Evolutionary conservation across 495 filamentous ascomycete species (phyloP).

Genomic region (Hypomontagnella submonticulosa): DNA sequence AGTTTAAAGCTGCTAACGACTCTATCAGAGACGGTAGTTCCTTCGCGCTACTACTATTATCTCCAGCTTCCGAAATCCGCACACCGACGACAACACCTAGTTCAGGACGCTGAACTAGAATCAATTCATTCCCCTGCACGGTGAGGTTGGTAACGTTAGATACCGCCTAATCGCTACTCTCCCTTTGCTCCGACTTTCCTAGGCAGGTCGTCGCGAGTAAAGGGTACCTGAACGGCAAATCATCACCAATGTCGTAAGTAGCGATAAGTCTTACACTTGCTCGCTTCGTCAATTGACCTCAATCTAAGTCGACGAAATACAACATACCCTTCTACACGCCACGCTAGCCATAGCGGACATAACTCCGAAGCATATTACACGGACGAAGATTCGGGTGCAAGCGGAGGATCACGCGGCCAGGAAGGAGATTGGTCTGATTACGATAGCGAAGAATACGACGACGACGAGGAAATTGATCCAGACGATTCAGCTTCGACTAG

Average conservation of each 20-base stretch:
- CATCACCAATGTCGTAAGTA: slow-evolving; percentile 64
- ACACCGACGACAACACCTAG: slow-evolving; percentile 8
- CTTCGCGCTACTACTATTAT: slow-evolving; percentile 8
- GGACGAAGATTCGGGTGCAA: slow-evolving; percentile 43
- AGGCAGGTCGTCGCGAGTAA: slow-evolving; percentile 54
- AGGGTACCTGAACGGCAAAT: slow-evolving; percentile 49
- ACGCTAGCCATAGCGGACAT: slow-evolving; percentile 35
- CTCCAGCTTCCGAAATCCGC: neutral
- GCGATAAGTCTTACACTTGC: slow-evolving; percentile 15
- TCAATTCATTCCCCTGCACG: slow-evolving; percentile 20
- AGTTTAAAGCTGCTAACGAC: slow-evolving; percentile 25
- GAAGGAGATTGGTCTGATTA: slow-evolving; percentile 57
- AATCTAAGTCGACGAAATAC: slow-evolving; percentile 36
- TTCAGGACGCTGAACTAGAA: slow-evolving; percentile 12
- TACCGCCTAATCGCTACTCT: slow-evolving; percentile 28
- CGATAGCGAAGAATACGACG: too few species aligned
- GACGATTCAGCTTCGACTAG: slow-evolving; percentile 81
- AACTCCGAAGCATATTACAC: slow-evolving; percentile 42
- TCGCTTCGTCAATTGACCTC: slow-evolving; percentile 38
- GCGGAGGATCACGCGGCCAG: slow-evolving; percentile 28
- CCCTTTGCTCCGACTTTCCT: slow-evolving; percentile 54
- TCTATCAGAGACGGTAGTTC: slow-evolving; percentile 22
- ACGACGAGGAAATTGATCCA: slow-evolving; percentile 75
- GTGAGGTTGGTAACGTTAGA: slow-evolving; percentile 18
- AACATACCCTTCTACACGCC: slow-evolving; percentile 40